Percentiles rank a stretch among this genome's conserved stretches.
Conservation (phyloP, 768 basidiomycete species). For the Tylopilus vinaceipallidus region DNA sequence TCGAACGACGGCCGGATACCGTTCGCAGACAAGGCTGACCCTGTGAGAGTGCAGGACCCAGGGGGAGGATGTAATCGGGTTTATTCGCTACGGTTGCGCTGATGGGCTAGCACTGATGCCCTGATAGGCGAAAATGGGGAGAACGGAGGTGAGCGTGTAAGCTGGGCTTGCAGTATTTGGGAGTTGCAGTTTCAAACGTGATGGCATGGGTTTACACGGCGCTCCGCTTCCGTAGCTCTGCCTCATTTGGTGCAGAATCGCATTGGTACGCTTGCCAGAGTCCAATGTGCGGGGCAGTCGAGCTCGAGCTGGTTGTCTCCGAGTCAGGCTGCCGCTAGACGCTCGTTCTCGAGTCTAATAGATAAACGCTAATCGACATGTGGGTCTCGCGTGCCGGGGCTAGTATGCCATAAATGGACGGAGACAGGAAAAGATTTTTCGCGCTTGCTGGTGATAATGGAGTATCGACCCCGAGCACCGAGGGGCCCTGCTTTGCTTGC, state of each 20-base stretch:
- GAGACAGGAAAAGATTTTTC: conserved; percentile 25
- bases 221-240: conserved; percentile 19
- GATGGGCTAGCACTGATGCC: conserved; percentile 59
- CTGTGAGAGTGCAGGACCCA: conserved; percentile 34
- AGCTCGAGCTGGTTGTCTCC: not conserved
- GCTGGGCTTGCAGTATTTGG: conserved; percentile 29
- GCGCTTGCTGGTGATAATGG: not conserved
- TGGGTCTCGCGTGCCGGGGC: conserved; percentile 12
- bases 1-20: conserved; percentile 7
- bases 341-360: too few species aligned
- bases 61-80: conserved; percentile 50
- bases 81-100: conserved; percentile 52
- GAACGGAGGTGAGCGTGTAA: conserved; percentile 13
- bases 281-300: not conserved
- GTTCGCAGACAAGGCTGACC: conserved; percentile 18
- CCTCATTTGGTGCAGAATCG: conserved; percentile 16
- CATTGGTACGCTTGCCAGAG: not conserved
- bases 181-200: conserved; percentile 6
- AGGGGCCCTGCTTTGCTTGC: not conserved
- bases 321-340: too few species aligned
- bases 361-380: conserved; percentile 16
- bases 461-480: conserved; percentile 28
- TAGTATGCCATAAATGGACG: conserved; percentile 14
- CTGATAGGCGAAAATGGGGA: conserved; percentile 19
- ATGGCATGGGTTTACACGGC: conserved; percentile 22